phyloP scores from a whole-genome alignment of 345 rosid genomes.

The Brassica nigra region DNA sequence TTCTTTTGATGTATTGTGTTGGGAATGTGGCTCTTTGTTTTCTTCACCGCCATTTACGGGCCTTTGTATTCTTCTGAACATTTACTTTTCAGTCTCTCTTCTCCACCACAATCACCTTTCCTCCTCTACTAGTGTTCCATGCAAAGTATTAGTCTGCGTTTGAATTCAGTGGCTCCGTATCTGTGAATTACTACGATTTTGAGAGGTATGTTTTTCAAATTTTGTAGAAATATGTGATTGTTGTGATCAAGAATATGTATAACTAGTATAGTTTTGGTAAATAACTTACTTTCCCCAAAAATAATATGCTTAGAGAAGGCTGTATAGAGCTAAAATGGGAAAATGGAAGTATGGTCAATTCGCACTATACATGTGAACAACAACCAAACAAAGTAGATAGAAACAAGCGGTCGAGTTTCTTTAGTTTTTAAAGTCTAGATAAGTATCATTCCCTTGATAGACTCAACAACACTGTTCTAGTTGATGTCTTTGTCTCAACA shows the following conservation, averaged over 20 bases:
- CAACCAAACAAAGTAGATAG: constrained; percentile 32
- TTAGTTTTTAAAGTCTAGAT: constrained; percentile 29
- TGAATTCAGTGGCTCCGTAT: neutral
- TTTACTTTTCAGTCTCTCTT: neutral
- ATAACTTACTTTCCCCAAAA: neutral
- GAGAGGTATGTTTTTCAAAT: neutral
- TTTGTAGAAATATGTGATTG: neutral
- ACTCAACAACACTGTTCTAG: constrained; percentile 29
- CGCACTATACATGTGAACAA: constrained; percentile 16
- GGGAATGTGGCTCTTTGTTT: constrained; percentile 20
- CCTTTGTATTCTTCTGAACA: neutral
- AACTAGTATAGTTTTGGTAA: constrained; percentile 4
- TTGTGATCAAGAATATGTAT: constrained; percentile 2
- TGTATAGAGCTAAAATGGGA: constrained; percentile 3
- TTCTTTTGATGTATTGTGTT: constrained; percentile 10
- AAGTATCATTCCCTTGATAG: constrained; percentile 33
- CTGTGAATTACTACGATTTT: constrained; percentile 3
- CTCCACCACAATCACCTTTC: neutral
- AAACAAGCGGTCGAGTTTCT: constrained; percentile 39
- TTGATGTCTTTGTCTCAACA: constrained; percentile 24
- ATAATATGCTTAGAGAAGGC: neutral
- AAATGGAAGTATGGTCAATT: constrained; percentile 29
- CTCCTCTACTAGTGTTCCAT: neutral
- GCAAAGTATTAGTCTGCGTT: neutral
- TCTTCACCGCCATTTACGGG: constrained; percentile 8